phyloP scores from a whole-genome alignment of 108 stramenopile genomes.

The Pseudonitzschia pungens region DNA sequence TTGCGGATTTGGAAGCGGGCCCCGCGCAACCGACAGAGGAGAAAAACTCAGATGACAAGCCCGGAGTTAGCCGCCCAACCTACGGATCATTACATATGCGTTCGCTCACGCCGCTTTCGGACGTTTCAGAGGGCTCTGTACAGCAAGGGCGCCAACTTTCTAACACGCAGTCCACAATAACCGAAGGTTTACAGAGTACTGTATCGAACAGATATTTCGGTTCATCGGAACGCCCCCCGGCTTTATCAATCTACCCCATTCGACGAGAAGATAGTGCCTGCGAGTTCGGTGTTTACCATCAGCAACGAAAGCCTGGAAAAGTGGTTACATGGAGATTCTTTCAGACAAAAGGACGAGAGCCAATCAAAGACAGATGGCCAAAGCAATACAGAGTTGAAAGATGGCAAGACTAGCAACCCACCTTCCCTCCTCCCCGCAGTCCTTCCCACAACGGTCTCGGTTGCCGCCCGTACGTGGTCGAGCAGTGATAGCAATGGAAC shows the following conservation, averaged over 20 bases:
- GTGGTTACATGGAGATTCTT: slow-evolving; percentile 26
- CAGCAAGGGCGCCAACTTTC: background rate
- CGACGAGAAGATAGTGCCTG: background rate
- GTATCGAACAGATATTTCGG: background rate
- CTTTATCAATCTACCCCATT: background rate
- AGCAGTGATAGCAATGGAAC: background rate
- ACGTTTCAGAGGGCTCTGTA: background rate
- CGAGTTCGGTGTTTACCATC: slow-evolving; percentile 14
- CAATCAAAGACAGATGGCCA: background rate
- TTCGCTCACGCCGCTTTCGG: slow-evolving; percentile 21
- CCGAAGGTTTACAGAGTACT: background rate
- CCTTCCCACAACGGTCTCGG: background rate
- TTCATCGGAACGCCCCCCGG: background rate
- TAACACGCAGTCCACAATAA: background rate
- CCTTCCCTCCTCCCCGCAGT: background rate
- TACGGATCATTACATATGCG: slow-evolving; percentile 4
- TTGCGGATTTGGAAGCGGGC: slow-evolving; percentile 32
- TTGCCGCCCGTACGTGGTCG: background rate
- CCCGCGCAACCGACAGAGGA: background rate
- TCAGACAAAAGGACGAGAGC: background rate
- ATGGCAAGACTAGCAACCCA: background rate
- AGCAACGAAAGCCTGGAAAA: slow-evolving; percentile 32
- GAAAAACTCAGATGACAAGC: background rate
- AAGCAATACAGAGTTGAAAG: background rate
- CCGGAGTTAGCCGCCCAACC: background rate